phyloP scores from a whole-genome alignment of 2,329 filamentous ascomycete genomes.

The Sclerotinia sclerotiorum region DNA sequence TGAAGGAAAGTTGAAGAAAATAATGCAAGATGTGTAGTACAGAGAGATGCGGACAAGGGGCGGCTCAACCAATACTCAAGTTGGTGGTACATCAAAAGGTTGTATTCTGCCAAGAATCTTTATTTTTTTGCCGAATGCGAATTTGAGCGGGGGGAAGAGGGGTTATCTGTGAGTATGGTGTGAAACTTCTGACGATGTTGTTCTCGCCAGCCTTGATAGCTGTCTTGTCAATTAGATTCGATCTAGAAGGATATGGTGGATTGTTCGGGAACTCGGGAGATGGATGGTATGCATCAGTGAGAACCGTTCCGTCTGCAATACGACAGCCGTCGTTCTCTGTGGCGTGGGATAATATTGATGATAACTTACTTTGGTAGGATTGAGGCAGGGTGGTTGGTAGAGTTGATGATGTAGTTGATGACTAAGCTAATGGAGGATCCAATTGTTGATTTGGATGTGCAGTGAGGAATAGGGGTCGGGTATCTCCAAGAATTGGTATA shows the following conservation, averaged over 20 bases:
- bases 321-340: background rate
- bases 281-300: conserved; percentile 3
- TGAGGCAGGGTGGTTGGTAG: background rate
- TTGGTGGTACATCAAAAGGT: conserved; percentile 12
- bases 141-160: conserved; percentile 11
- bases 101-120: conserved; percentile 5
- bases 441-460: background rate
- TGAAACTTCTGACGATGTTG: background rate
- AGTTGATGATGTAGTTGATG: background rate
- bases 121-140: conserved; percentile 11
- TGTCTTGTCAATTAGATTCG: background rate
- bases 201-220: conserved; percentile 5
- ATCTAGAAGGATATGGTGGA: conserved; percentile 10
- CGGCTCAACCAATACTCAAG: conserved; percentile 9
- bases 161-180: conserved; percentile 13
- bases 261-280: background rate
- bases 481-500: conserved; percentile 1
- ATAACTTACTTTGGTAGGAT: background rate
- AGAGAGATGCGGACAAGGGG: background rate
- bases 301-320: conserved; percentile 12
- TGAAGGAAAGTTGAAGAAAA: conserved; percentile 12
- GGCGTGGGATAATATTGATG: conserved; percentile 14
- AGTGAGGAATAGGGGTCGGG: background rate
- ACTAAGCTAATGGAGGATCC: background rate
- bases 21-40: background rate